Base-by-base conservation (phyloP, 371 early-diverging fungal species). In the Lichtheimia corymbifera region DNA sequence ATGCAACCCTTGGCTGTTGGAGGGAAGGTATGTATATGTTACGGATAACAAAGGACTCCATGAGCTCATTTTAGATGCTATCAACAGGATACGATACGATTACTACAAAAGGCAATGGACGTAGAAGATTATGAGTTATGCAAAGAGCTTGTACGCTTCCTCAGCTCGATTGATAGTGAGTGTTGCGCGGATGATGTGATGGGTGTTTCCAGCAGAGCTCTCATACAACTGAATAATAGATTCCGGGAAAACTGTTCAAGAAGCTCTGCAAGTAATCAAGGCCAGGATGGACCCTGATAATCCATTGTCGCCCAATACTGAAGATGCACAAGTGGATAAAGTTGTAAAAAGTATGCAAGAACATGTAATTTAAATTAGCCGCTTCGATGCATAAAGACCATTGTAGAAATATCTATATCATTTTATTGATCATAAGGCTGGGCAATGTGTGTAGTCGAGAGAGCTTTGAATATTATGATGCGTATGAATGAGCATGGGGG, bases 91-190 rank as follows among this genome's bases (percentile, higher is more conserved):
- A 86, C 92, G 0, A 83, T 90, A 27, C 80, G 84, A 4, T 67
- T 95, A 17, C 65, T 95, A 57, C 85, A 91, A 55, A 88, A 79
- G 59, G 86, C 92, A 0, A 81, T 93, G 58, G 87, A 91, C 41
- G 76, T 85, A 28, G 80, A 89, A 55, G 91, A 95, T 63, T 91
- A 83, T 71, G 91, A 93, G 77, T 80, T 91, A 2, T 89, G 89
- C 58, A 87, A 88, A 70, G 94, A 94, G 58, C 77, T 94, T 3
- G 82, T 91, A 17, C 85, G 94, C 17, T 94, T 94, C 72, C 77
- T 93, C 22, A 84, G 84, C 44, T 89, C 90, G 3, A 92, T 94
- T 64, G 87, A 90, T 57, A 85, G 91, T 91, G 72, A 72, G 82
- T 73, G 3, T 45, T 17, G 0, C 2, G 17, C 17, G 22, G 22